Evolutionary conservation across 2,329 filamentous ascomycete genomes (phyloP).

Genomic region (Talaromyces sp.): DNA sequence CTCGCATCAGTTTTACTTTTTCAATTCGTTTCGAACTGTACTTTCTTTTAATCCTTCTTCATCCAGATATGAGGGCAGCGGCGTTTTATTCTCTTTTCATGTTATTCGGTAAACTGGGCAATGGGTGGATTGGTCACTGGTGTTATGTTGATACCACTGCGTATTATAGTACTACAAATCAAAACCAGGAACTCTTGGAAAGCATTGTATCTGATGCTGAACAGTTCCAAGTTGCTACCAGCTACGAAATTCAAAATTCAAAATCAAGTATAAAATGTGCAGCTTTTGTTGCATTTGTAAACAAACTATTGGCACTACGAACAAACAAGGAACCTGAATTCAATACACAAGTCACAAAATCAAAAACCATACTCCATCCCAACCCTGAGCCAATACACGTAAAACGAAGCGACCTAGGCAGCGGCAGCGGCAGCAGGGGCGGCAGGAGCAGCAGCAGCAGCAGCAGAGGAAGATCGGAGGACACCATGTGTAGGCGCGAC

Average conservation of each 20-base stretch:
- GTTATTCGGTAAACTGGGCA: no score
- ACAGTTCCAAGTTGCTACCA: no score
- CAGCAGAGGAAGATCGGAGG: slow-evolving; percentile 35
- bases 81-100: no score
- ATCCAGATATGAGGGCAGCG: no score
- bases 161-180: no score
- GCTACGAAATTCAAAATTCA: no score
- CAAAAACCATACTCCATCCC: background rate
- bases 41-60: no score
- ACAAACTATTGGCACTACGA: background rate
- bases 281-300: background rate
- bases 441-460: slow-evolving; percentile 24
- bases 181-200: no score
- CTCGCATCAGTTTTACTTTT: background rate
- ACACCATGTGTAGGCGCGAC: slow-evolving; percentile 64
- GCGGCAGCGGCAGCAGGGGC: slow-evolving; percentile 11
- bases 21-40: background rate
- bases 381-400: background rate
- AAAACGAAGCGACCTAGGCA: background rate
- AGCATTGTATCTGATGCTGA: background rate
- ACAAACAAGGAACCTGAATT: background rate
- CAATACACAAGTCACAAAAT: background rate
- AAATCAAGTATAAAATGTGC: no score
- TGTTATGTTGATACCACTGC: no score
- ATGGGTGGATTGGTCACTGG: no score